These are phyloP conservation scores for Colletotrichum musae DNA, from an alignment of 2,329 filamentous ascomycete genomes.

Conservation along the genomic window DNA sequence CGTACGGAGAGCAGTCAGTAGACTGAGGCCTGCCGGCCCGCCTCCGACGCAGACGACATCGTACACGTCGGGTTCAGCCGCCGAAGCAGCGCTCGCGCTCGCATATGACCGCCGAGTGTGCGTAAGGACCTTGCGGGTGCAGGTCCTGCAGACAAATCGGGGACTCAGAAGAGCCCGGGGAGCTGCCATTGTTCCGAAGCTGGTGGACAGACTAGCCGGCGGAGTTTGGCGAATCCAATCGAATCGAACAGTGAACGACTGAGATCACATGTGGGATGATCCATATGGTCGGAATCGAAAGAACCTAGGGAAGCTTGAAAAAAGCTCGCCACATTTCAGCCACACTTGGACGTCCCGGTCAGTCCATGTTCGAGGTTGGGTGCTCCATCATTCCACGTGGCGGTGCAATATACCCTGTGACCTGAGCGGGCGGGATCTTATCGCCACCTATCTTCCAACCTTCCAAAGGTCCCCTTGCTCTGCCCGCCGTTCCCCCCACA, in stretches of 20 bases:
- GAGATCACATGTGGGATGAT: constrained; percentile 30
- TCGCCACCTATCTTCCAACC: constrained; percentile 2
- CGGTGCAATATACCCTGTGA: background rate
- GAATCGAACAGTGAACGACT: background rate
- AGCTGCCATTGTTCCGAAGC: constrained; percentile 21
- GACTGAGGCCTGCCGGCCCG: constrained; percentile 88
- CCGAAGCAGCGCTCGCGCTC: constrained; percentile 30
- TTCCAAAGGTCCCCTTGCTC: constrained; percentile 6
- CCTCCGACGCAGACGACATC: constrained; percentile 94
- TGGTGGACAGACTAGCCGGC: background rate
- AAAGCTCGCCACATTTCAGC: constrained; percentile 31
- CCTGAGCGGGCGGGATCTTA: no score
- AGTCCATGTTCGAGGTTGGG: background rate
- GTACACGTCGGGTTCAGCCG: constrained; percentile 76
- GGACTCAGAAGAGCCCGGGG: constrained; percentile 46
- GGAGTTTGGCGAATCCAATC: background rate
- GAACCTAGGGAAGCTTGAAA: constrained; percentile 20
- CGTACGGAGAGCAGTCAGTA: constrained; percentile 81
- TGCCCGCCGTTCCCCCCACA: constrained; percentile 24
- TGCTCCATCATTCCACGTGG: background rate
- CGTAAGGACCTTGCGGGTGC: constrained; percentile 55
- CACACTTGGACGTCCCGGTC: background rate
- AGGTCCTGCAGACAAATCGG: constrained; percentile 63
- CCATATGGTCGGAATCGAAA: background rate
- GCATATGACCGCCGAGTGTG: constrained; percentile 48